These are phyloP conservation scores for Telopea speciosissima DNA, from an alignment of 177 flowering plant genomes.

Conservation along the genomic window DNA sequence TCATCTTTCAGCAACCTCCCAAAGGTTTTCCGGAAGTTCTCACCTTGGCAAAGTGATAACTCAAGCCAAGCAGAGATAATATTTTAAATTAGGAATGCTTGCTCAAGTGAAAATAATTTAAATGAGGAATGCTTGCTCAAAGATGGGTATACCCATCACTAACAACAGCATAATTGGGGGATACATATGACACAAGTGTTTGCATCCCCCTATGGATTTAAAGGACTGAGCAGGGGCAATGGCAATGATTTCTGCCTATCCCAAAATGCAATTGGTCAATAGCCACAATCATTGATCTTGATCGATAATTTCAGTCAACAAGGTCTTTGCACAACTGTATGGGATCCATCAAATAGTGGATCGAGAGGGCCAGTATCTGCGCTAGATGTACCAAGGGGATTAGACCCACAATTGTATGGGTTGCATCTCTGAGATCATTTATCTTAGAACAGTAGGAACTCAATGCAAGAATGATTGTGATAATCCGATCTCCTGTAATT, in stretches of 20 bases:
- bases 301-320: background rate
- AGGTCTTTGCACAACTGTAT: background rate
- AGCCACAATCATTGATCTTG: background rate
- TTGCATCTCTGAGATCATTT: background rate
- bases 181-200: too few relatives aligned
- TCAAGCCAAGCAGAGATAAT: background rate
- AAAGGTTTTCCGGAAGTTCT: background rate
- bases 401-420: background rate
- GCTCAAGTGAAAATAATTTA: background rate
- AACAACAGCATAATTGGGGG: too few relatives aligned
- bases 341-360: background rate
- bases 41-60: background rate
- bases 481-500: background rate
- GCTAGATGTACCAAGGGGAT: background rate
- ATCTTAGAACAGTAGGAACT: background rate
- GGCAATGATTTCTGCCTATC: background rate
- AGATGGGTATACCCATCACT: background rate
- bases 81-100: background rate
- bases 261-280: background rate
- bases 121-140: background rate
- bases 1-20: background rate
- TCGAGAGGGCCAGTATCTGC: background rate
- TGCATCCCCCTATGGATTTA: too few relatives aligned
- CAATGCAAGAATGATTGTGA: background rate
- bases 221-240: background rate